Evolutionary conservation across 441 rosid genomes (phyloP).

Genomic region (Arabidopsis lyrata): DNA sequence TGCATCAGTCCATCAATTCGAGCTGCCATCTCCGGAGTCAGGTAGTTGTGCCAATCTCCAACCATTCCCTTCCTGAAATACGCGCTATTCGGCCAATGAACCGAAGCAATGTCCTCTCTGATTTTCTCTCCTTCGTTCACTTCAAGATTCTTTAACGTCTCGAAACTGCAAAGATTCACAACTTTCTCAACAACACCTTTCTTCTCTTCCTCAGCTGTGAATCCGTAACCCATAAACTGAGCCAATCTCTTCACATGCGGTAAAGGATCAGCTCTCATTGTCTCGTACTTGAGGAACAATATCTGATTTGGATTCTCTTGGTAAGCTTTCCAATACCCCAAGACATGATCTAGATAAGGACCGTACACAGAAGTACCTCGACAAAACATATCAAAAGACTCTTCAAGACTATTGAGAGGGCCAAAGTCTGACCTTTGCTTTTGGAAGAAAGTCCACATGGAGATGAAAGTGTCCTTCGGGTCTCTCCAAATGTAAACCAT

Average conservation of each 20-base stretch:
- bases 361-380: conserved; percentile 32
- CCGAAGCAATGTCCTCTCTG: conserved; percentile 6
- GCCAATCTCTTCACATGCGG: conserved; percentile 33
- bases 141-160: conserved; percentile 31
- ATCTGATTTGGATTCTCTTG: conserved; percentile 30
- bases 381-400: conserved; percentile 43
- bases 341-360: conserved; percentile 44
- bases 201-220: conserved; percentile 42
- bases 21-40: conserved; percentile 35
- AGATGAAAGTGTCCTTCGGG: conserved; percentile 49
- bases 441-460: conserved; percentile 37
- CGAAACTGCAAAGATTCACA: conserved; percentile 39
- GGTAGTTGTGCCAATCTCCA: conserved; percentile 43
- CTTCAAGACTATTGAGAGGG: conserved; percentile 14
- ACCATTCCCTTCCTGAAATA: conserved; percentile 42
- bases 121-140: conserved; percentile 26
- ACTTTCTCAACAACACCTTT: conserved; percentile 33
- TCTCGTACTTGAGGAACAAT: conserved; percentile 44
- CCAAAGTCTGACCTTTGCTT: not conserved
- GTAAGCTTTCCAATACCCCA: conserved; percentile 41
- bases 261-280: conserved; percentile 20
- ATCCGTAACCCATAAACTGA: conserved; percentile 46
- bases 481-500: conserved; percentile 46
- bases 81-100: not conserved
- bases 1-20: conserved; percentile 34